These are phyloP conservation scores for Debaryomyces maramus DNA, from an alignment of 805 yeast genomes.

Conservation along the genomic window DNA sequence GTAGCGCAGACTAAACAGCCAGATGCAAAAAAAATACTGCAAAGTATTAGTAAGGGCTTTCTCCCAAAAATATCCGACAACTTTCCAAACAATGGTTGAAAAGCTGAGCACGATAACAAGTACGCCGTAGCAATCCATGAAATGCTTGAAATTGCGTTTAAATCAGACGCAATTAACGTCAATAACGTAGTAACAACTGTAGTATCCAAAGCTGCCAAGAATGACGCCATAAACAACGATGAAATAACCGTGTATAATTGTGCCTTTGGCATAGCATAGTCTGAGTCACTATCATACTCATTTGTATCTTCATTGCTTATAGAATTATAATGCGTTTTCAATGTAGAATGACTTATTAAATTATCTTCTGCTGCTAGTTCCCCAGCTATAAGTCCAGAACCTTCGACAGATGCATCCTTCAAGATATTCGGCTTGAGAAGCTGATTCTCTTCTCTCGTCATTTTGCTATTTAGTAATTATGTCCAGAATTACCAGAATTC, in stretches of 20 bases:
- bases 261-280: constrained; percentile 29
- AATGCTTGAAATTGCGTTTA: constrained; percentile 59
- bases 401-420: constrained; percentile 32
- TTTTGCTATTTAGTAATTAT: background rate
- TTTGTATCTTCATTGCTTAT: constrained; percentile 8
- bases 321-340: constrained; percentile 19
- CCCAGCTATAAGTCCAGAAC: constrained; percentile 35
- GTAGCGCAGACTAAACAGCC: constrained; percentile 60
- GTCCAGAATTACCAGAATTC: too few relatives aligned
- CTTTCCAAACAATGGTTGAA: constrained; percentile 73
- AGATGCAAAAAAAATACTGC: constrained; percentile 54
- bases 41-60: constrained; percentile 49
- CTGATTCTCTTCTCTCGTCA: background rate
- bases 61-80: constrained; percentile 73
- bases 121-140: constrained; percentile 78
- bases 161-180: constrained; percentile 67
- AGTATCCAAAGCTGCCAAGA: constrained; percentile 64
- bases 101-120: constrained; percentile 65
- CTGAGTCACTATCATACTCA: background rate
- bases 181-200: constrained; percentile 68
- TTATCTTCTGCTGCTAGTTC: constrained; percentile 36
- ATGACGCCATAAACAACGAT: constrained; percentile 41
- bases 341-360: constrained; percentile 12
- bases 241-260: constrained; percentile 31
- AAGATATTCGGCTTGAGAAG: constrained; percentile 17